Evolutionary conservation across 805 yeast species (phyloP).

Genomic region (Grigorovia jiainica): DNA sequence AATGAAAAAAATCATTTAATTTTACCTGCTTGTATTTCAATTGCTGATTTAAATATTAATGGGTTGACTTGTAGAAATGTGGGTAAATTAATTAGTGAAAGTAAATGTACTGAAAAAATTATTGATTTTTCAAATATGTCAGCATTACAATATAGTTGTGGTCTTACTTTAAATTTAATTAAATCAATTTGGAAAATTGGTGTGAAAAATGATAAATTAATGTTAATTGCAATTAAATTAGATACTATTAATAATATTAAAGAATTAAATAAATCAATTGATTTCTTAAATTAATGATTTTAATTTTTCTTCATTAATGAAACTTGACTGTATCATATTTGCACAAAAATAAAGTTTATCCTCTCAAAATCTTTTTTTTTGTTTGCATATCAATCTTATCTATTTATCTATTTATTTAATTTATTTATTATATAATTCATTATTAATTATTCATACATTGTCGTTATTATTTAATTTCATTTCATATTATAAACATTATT

Average conservation of each 20-base stretch:
- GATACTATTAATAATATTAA: conserved; percentile 15
- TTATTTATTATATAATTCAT: too few relatives aligned
- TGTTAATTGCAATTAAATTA: conserved; percentile 16
- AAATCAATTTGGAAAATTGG: conserved; percentile 21
- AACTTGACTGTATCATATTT: too few relatives aligned
- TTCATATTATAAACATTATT: too few relatives aligned
- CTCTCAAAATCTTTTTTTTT: too few relatives aligned
- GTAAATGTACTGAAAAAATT: conserved; percentile 8
- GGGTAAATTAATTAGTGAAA: conserved; percentile 11
- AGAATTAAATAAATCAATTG: conserved; percentile 12
- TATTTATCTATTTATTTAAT: too few relatives aligned
- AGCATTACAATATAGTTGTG: conserved; percentile 7
- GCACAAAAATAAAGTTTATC: too few relatives aligned
- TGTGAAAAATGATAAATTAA: conserved; percentile 10
- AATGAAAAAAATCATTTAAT: conserved; percentile 7
- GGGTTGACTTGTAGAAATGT: conserved; percentile 12
- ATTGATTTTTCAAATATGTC: conserved; percentile 6
- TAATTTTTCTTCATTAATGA: too few relatives aligned
- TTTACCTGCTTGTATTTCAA: conserved; percentile 14
- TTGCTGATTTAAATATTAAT: conserved; percentile 14
- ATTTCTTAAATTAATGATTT: too few relatives aligned
- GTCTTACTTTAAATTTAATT: conserved; percentile 12
- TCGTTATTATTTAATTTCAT: too few relatives aligned
- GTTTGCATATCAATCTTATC: too few relatives aligned
- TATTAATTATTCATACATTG: too few relatives aligned